Evolutionary conservation across 352 stramenopile species (phyloP).

Genomic region (Globisporangium nodosum): DNA sequence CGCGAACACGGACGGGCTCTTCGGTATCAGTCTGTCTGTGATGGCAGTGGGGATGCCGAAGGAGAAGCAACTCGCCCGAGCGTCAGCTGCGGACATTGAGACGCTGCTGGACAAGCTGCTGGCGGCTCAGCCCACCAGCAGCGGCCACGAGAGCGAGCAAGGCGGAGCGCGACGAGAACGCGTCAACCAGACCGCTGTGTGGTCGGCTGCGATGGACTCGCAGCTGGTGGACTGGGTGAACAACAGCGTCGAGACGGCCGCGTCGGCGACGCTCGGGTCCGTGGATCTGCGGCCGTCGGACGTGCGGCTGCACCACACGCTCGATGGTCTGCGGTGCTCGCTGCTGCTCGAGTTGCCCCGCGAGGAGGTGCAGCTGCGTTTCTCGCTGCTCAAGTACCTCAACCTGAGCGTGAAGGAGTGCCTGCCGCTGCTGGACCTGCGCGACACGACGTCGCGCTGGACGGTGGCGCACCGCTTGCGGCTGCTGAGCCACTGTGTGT

Average conservation of each 20-base stretch:
- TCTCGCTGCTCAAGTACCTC: constrained; percentile 78
- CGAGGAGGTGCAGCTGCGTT: constrained; percentile 65
- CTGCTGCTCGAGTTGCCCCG: constrained; percentile 48
- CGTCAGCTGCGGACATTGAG: constrained; percentile 32
- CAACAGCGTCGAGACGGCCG: constrained; percentile 50
- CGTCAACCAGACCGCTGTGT: constrained; percentile 9
- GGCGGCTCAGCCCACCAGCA: constrained; percentile 1
- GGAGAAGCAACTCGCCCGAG: constrained; percentile 60
- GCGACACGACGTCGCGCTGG: constrained; percentile 64
- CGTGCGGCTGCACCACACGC: constrained; percentile 58
- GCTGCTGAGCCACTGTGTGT: constrained; percentile 78
- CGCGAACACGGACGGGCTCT: constrained; percentile 52
- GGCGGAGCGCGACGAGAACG: background rate
- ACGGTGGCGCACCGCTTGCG: constrained; percentile 68
- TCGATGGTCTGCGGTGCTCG: constrained; percentile 72
- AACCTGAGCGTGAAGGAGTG: constrained; percentile 68
- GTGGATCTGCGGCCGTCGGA: constrained; percentile 67
- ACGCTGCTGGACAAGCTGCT: constrained; percentile 25
- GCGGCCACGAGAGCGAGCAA: background rate
- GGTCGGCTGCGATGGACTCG: constrained; percentile 69
- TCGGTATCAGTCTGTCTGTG: constrained; percentile 55
- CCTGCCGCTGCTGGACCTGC: constrained; percentile 70
- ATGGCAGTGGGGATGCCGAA: constrained; percentile 46
- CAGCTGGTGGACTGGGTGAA: constrained; percentile 89
- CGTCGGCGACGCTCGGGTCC: constrained; percentile 25